Evolutionary conservation across 768 basidiomycete species (phyloP).

Genomic region (Suillus bovinus): DNA sequence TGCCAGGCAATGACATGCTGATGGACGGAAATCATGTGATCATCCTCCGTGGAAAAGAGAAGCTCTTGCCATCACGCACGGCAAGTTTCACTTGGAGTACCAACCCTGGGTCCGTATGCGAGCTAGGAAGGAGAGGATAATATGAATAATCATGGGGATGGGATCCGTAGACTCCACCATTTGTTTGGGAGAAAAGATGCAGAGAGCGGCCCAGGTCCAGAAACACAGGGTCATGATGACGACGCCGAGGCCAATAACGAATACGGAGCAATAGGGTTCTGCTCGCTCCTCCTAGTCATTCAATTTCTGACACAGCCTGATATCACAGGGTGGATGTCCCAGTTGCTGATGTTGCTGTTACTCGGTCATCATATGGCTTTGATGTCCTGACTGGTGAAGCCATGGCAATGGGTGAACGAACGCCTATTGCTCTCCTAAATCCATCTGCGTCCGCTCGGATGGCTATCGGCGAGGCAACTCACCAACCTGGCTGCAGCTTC

Average conservation of each 20-base stretch:
- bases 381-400: slow-evolving; percentile 84
- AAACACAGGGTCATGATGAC: not conserved
- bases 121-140: slow-evolving; percentile 7
- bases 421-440: slow-evolving; percentile 85
- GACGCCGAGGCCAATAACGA: slow-evolving; percentile 11
- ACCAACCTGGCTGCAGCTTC: slow-evolving; percentile 88
- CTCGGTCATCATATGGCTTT: slow-evolving; percentile 93
- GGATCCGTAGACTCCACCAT: not conserved
- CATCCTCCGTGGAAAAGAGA: slow-evolving; percentile 19
- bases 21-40: slow-evolving; percentile 12
- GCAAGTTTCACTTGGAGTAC: slow-evolving; percentile 20
- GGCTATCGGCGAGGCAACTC: slow-evolving; percentile 92
- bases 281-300: slow-evolving; percentile 18
- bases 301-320: slow-evolving; percentile 24
- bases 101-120: slow-evolving; percentile 15
- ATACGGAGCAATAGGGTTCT: slow-evolving; percentile 16
- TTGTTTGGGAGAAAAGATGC: not conserved
- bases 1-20: slow-evolving; percentile 19
- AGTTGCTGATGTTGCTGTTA: slow-evolving; percentile 96
- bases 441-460: slow-evolving; percentile 93
- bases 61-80: slow-evolving; percentile 20
- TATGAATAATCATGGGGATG: not conserved
- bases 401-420: slow-evolving; percentile 98
- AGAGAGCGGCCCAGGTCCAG: slow-evolving; percentile 12
- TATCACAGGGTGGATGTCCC: slow-evolving; percentile 62